These are phyloP conservation scores for Fraxinus nigra DNA, from an alignment of 305 asterid genomes.

Conservation along the genomic window DNA sequence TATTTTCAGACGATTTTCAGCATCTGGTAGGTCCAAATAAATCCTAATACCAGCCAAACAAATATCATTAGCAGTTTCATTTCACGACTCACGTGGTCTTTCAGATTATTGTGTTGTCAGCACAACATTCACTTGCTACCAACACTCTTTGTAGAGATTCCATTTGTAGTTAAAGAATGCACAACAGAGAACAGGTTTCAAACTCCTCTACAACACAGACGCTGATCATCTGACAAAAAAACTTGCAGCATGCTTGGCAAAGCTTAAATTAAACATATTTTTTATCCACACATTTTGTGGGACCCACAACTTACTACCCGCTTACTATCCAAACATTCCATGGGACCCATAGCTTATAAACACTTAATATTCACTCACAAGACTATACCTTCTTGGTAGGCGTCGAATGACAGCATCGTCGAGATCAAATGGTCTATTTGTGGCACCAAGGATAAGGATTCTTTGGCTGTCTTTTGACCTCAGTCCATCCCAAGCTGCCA, in stretches of 20 bases:
- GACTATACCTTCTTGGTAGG: constrained; percentile 79
- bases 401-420: constrained; percentile 99
- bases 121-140: background rate
- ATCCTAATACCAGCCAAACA: constrained; percentile 52
- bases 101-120: background rate
- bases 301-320: background rate
- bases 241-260: background rate
- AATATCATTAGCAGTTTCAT: constrained; percentile 15
- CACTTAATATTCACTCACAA: background rate
- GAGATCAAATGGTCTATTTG: constrained; percentile 97
- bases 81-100: background rate
- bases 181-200: background rate
- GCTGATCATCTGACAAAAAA: background rate
- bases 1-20: constrained; percentile 80
- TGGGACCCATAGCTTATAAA: background rate
- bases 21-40: constrained; percentile 95
- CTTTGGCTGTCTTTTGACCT: constrained; percentile 93
- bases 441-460: constrained; percentile 93
- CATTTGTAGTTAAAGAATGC: background rate
- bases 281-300: background rate
- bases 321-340: background rate
- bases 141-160: background rate
- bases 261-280: no score
- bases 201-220: background rate
- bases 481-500: constrained; percentile 99